Evolutionary conservation across 345 rosid species (phyloP), one percentile per base, ranked within the genome.

Genomic region (Hypericum androsaemum): DNA sequence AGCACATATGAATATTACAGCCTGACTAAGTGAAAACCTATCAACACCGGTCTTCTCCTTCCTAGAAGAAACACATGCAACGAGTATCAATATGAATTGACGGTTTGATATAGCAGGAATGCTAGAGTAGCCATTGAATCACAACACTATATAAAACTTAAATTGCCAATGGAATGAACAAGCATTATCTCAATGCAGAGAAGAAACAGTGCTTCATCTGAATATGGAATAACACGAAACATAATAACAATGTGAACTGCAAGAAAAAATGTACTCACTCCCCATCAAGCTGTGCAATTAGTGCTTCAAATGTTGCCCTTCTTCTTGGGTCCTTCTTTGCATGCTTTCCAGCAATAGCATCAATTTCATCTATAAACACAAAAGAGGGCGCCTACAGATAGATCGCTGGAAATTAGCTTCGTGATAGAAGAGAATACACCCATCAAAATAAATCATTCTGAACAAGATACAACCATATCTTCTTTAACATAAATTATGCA

Each of bases 1-100:
- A 35, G 98, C 98, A 67, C 98, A 90, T 47, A 90, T 80, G 79
- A 90, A 90, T 76, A 90, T 90, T 67, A 90, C 96, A 72, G 98
- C 92, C 78, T 90, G 98, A 64, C 80, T 78, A 50, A 84, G 76
- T 10, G 98, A 86, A 80, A 82, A 90, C 47, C 92, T 85, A 68
- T 87, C 95, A 5, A 82, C 65, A 6, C 98, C 98, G 12, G 79
- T 82, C 73, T 75, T 87, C 47, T 87, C 96, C 82, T 87, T 86
- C 71, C 98, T 90, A 60, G 56, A 65, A 17, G 39, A 50, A 47
- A 65, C 10, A 44, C n/a, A 45, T 9, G 17, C 42, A 41, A 17
- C 35, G 47, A 14, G 54, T 38, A 53, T 45, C 41, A 75, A 60
- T 48, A 60, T 50, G 51, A 39, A 15, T 56, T 45, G n/a, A n/a